These are phyloP conservation scores for Leccinum olivaceopallidum DNA, from an alignment of 768 basidiomycete species.

Conservation along the genomic window DNA sequence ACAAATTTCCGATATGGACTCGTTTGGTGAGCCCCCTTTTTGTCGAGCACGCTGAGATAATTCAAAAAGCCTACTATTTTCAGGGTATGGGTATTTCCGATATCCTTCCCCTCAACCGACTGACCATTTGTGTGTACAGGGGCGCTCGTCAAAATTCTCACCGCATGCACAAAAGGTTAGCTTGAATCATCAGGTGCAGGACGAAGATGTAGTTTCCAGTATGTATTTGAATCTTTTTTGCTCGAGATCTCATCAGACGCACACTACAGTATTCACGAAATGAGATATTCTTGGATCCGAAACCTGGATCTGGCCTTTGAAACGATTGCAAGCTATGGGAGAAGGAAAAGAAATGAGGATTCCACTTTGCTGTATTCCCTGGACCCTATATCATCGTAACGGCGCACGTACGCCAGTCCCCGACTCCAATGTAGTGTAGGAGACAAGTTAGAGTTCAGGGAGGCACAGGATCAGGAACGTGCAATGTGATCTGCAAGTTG, in stretches of 20 bases:
- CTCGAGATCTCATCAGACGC: conserved; percentile 1
- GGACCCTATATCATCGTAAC: too few relatives aligned
- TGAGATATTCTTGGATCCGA: conserved; percentile 9
- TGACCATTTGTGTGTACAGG: conserved; percentile 44
- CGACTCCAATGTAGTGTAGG: too few relatives aligned
- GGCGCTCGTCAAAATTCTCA: conserved; percentile 90
- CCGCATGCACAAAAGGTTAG: conserved; percentile 96
- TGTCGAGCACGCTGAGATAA: not conserved
- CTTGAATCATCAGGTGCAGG: conserved; percentile 76
- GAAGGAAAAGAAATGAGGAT: not conserved
- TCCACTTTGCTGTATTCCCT: not conserved
- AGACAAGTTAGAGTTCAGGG: too few relatives aligned
- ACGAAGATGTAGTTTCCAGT: conserved; percentile 91
- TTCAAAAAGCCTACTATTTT: conserved; percentile 5
- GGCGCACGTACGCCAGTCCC: too few relatives aligned
- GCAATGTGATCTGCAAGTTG: too few relatives aligned
- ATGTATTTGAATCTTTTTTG: conserved; percentile 32
- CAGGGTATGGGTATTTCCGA: conserved; percentile 26
- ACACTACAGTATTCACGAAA: conserved; percentile 33
- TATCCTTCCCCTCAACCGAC: not conserved
- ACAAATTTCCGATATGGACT: conserved; percentile 93
- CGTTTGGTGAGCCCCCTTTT: conserved; percentile 66
- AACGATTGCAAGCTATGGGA: not conserved
- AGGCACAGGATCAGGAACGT: too few relatives aligned
- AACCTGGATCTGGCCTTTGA: not conserved